phyloP scores from a whole-genome alignment of 768 basidiomycete species.

The Termitomyces heimii region DNA sequence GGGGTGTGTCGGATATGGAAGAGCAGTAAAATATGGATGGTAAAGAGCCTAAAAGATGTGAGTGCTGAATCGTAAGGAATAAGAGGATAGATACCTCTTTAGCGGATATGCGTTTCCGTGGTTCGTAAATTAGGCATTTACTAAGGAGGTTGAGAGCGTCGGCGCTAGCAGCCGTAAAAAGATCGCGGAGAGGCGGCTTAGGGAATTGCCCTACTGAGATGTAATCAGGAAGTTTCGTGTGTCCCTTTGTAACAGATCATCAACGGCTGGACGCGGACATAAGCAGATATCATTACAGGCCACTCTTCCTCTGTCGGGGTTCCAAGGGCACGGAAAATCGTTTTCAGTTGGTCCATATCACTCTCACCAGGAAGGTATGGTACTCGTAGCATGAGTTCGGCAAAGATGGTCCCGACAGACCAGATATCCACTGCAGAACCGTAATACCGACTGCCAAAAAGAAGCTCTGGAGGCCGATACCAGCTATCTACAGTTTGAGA shows the following conservation, averaged over 20 bases:
- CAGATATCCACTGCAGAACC: constrained; percentile 91
- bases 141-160: constrained; percentile 81
- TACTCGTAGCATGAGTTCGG: constrained; percentile 93
- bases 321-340: constrained; percentile 89
- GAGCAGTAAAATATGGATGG: constrained; percentile 83
- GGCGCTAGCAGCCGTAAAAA: constrained; percentile 87
- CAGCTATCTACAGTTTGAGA: constrained; percentile 49
- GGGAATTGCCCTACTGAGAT: constrained; percentile 83
- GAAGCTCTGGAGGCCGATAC: constrained; percentile 96
- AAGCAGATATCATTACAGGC: constrained; percentile 58
- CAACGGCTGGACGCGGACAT: not conserved
- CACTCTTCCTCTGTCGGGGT: constrained; percentile 97
- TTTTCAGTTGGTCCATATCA: constrained; percentile 96
- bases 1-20: constrained; percentile 85
- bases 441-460: constrained; percentile 89
- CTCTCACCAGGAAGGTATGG: constrained; percentile 94
- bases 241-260: constrained; percentile 48
- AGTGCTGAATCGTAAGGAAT: not conserved
- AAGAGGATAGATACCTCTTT: constrained; percentile 47
- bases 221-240: constrained; percentile 88
- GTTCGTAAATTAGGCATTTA: constrained; percentile 82
- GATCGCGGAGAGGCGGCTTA: constrained; percentile 71
- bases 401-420: constrained; percentile 98
- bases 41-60: constrained; percentile 56
- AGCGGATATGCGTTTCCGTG: constrained; percentile 73